phyloP scores from a whole-genome alignment of 441 rosid species.

The Flueggea neowawraea region DNA sequence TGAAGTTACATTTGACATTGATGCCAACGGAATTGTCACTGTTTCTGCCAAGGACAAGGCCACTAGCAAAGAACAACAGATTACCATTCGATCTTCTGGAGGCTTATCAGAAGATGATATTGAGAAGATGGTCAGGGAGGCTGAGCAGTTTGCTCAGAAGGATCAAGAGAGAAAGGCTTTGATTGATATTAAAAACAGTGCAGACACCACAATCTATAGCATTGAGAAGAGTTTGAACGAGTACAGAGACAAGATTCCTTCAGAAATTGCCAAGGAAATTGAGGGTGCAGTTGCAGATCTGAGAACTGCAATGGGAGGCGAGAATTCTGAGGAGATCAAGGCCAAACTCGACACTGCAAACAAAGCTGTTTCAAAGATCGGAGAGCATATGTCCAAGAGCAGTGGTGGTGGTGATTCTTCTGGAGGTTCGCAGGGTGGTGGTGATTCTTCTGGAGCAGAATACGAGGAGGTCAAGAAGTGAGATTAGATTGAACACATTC shows the following conservation, averaged over 20 bases:
- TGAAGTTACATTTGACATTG: constrained; percentile 93
- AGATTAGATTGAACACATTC: constrained; percentile 5
- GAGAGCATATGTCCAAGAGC: constrained; percentile 76
- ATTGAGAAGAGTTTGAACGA: constrained; percentile 85
- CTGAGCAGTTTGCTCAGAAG: constrained; percentile 80
- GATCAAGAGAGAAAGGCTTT: constrained; percentile 77
- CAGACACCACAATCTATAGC: constrained; percentile 85
- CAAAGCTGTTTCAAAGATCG: constrained; percentile 90
- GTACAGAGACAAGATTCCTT: constrained; percentile 79
- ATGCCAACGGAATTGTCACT: constrained; percentile 95
- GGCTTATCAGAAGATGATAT: constrained; percentile 93
- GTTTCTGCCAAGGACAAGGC: constrained; percentile 96
- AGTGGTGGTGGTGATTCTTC: constrained; percentile 48
- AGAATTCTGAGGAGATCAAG: constrained; percentile 63
- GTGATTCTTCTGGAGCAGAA: constrained; percentile 84
- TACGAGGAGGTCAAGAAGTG: constrained; percentile 97
- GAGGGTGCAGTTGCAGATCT: constrained; percentile 70
- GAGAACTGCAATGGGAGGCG: constrained; percentile 60
- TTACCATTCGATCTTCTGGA: constrained; percentile 92
- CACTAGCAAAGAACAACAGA: constrained; percentile 91
- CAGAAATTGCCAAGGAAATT: constrained; percentile 69
- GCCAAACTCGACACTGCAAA: constrained; percentile 79
- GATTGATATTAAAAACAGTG: constrained; percentile 72
- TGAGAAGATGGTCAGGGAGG: constrained; percentile 92
- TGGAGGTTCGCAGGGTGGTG: constrained; percentile 66